phyloP scores from a whole-genome alignment of 768 basidiomycete genomes.

The Auriscalpium microsporum region DNA sequence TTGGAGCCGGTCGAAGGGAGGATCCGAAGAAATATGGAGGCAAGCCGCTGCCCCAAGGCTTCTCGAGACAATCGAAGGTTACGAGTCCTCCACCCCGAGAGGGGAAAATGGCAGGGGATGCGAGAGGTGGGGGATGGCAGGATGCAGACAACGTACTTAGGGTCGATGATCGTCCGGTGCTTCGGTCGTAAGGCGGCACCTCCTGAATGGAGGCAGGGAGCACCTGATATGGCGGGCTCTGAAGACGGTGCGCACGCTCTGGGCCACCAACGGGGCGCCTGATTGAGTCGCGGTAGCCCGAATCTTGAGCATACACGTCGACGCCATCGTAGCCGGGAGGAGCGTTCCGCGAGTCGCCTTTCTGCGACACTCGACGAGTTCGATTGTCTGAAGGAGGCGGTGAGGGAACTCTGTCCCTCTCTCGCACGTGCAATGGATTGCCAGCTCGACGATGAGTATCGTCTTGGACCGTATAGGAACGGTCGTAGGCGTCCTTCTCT shows the following conservation, averaged over 20 bases:
- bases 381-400: constrained; percentile 7
- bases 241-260: constrained; percentile 6
- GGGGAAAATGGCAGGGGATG: constrained; percentile 6
- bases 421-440: constrained; percentile 3
- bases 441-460: neutral
- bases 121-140: constrained; percentile 12
- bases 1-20: constrained; percentile 10
- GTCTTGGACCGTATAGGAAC: neutral
- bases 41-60: constrained; percentile 11
- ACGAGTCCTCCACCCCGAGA: constrained; percentile 14
- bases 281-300: constrained; percentile 5
- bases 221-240: neutral
- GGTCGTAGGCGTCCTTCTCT: neutral
- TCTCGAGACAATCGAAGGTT: constrained; percentile 9
- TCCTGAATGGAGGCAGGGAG: constrained; percentile 5
- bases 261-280: constrained; percentile 3
- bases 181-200: constrained; percentile 7
- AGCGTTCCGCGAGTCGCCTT: constrained; percentile 3
- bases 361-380: constrained; percentile 8
- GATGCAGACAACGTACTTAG: constrained; percentile 19
- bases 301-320: constrained; percentile 5
- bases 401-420: constrained; percentile 3
- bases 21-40: constrained; percentile 4
- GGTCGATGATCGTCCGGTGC: constrained; percentile 14
- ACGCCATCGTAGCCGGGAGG: constrained; percentile 5